phyloP scores from a whole-genome alignment of 139 green algal species.

The Asterochloris erici region DNA sequence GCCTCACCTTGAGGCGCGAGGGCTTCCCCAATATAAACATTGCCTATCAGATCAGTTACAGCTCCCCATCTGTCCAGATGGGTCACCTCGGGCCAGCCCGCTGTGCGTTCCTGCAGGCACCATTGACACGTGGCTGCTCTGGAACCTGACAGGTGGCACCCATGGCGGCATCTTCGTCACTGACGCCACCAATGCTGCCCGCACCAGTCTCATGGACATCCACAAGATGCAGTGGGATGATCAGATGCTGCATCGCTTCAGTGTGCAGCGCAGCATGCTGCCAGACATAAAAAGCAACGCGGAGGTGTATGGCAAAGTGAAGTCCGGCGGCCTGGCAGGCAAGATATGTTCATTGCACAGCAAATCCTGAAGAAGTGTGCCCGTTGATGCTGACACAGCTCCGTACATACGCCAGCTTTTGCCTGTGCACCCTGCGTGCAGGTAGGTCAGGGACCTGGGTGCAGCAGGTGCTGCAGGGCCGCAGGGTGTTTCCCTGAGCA shows the following conservation, averaged over 20 bases:
- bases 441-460: neutral
- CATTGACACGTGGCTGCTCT: constrained; percentile 97
- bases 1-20: too few species aligned
- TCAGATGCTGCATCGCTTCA: constrained; percentile 60
- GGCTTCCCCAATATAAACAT: too few species aligned
- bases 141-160: constrained; percentile 79
- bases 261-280: constrained; percentile 51
- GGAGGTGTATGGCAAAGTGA: constrained; percentile 63
- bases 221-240: constrained; percentile 72
- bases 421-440: neutral
- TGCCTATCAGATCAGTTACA: too few species aligned
- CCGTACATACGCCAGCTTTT: neutral
- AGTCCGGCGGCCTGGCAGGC: constrained; percentile 30
- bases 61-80: too few species aligned
- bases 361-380: neutral
- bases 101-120: constrained; percentile 74
- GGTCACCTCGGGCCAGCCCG: too few species aligned
- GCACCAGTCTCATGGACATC: constrained; percentile 93
- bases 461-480: too few species aligned
- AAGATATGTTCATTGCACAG: neutral
- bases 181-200: constrained; percentile 90
- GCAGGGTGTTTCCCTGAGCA: neutral
- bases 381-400: neutral
- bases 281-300: constrained; percentile 79
- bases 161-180: constrained; percentile 72